These are phyloP conservation scores for Plasmodium yoelii DNA, from an alignment of 169 alveolate genomes.

Conservation along the genomic window DNA sequence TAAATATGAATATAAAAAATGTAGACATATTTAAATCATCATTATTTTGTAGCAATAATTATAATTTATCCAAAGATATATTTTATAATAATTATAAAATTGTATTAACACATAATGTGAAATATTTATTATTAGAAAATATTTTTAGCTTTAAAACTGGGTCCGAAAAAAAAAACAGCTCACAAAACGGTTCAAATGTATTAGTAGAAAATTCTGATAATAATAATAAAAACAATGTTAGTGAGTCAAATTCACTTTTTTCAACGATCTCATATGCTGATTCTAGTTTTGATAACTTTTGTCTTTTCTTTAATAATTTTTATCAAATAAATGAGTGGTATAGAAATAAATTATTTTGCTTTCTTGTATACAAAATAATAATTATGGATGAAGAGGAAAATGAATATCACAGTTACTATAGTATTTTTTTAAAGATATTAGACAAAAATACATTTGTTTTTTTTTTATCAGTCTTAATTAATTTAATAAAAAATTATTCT, in stretches of 20 bases:
- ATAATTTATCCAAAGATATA: conserved; percentile 15
- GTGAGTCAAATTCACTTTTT: too few species aligned
- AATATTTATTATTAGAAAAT: conserved; percentile 24
- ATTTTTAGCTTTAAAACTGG: conserved; percentile 18
- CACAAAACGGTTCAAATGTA: not conserved
- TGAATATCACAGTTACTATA: conserved; percentile 46
- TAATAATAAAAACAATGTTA: not conserved
- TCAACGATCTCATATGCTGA: not conserved
- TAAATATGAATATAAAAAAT: conserved; percentile 5
- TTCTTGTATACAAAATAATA: conserved; percentile 44
- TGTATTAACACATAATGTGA: conserved; percentile 15
- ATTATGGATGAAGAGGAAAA: conserved; percentile 68
- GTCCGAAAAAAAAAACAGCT: not conserved
- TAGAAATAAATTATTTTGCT: conserved; percentile 21
- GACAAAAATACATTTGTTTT: conserved; percentile 20
- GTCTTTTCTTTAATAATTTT: conserved; percentile 36
- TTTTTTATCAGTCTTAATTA: conserved; percentile 41
- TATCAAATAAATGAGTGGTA: conserved; percentile 25
- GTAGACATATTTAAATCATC: conserved; percentile 34
- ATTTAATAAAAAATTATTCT: conserved; percentile 25
- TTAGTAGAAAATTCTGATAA: not conserved
- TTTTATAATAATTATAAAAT: conserved; percentile 46
- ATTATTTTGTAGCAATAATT: conserved; percentile 11
- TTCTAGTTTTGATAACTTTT: conserved; percentile 26
- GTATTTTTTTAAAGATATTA: conserved; percentile 19